phyloP scores from a whole-genome alignment of 192 early-diverging fungal genomes.

The Irineochytrium annulatum region DNA sequence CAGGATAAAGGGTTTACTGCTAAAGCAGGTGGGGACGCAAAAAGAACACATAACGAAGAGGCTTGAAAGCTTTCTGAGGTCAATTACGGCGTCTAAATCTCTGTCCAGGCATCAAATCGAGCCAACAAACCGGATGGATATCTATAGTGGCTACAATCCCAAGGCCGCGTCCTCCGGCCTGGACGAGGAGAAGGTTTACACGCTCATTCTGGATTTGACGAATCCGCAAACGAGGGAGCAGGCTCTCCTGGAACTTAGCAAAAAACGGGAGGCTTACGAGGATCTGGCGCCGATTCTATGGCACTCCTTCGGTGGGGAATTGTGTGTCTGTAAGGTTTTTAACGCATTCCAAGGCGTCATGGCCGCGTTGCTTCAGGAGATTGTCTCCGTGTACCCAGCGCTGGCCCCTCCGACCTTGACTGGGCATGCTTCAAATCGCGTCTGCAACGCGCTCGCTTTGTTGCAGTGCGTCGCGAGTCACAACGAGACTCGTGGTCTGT shows the following conservation, averaged over 20 bases:
- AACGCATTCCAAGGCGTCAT: conserved; percentile 67
- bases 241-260: conserved; percentile 87
- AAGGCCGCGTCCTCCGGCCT: too few species aligned
- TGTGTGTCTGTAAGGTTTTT: conserved; percentile 6
- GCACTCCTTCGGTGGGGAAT: conserved; percentile 81
- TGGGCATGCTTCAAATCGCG: conserved; percentile 86
- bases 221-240: conserved; percentile 71
- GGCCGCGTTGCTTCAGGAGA: conserved; percentile 92
- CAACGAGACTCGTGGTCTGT: conserved; percentile 79
- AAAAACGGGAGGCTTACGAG: conserved; percentile 91
- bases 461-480: conserved; percentile 96
- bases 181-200: conserved; percentile 85
- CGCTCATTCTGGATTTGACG: conserved; percentile 81
- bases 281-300: conserved; percentile 95
- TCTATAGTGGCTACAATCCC: too few species aligned
- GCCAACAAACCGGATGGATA: too few species aligned
- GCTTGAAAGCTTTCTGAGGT: too few species aligned
- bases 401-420: conserved; percentile 83
- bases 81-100: too few species aligned
- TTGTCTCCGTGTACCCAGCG: conserved; percentile 90
- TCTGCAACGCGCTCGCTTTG: conserved; percentile 92
- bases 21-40: too few species aligned
- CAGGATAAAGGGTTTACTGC: too few species aligned
- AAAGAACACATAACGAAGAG: too few species aligned
- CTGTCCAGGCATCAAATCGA: too few species aligned